phyloP scores from a whole-genome alignment of 768 basidiomycete genomes.

The Lentinula boryana region DNA sequence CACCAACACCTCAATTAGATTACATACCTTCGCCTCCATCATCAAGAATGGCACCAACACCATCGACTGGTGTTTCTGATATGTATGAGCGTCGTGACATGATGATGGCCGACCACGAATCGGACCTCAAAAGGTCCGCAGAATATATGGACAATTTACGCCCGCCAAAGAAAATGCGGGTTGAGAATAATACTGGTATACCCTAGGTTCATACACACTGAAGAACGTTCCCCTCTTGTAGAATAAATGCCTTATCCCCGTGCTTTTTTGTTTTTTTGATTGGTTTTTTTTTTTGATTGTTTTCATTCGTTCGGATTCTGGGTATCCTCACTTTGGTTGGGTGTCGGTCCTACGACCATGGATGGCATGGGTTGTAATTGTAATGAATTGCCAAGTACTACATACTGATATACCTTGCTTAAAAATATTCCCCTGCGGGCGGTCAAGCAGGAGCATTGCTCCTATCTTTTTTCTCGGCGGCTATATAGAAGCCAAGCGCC shows the following conservation, averaged over 20 bases:
- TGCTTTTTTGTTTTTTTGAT: constrained; percentile 3
- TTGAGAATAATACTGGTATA: constrained; percentile 51
- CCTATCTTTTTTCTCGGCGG: not conserved
- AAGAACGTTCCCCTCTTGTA: not conserved
- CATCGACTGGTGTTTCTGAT: constrained; percentile 30
- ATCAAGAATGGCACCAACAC: constrained; percentile 48
- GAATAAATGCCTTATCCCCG: constrained; percentile 10
- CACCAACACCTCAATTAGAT: constrained; percentile 29
- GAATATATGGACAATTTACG: constrained; percentile 47
- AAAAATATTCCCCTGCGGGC: not conserved
- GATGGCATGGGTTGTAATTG: constrained; percentile 9
- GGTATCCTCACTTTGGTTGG: not conserved
- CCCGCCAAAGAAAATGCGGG: constrained; percentile 68
- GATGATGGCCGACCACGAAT: constrained; percentile 37
- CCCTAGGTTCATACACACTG: constrained; percentile 30
- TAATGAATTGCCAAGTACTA: not conserved
- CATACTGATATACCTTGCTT: not conserved
- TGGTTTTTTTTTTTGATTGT: not conserved
- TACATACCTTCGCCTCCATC: constrained; percentile 53
- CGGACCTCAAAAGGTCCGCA: constrained; percentile 56
- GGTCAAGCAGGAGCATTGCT: not conserved
- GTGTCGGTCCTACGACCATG: constrained; percentile 6
- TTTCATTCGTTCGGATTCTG: constrained; percentile 19
- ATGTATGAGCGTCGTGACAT: constrained; percentile 34
- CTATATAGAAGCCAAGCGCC: not conserved